A percentile compares a stretch with the other conserved stretches of the same genome.
Conservation (phyloP, 768 basidiomycete species). For the Boletus huronensis region DNA sequence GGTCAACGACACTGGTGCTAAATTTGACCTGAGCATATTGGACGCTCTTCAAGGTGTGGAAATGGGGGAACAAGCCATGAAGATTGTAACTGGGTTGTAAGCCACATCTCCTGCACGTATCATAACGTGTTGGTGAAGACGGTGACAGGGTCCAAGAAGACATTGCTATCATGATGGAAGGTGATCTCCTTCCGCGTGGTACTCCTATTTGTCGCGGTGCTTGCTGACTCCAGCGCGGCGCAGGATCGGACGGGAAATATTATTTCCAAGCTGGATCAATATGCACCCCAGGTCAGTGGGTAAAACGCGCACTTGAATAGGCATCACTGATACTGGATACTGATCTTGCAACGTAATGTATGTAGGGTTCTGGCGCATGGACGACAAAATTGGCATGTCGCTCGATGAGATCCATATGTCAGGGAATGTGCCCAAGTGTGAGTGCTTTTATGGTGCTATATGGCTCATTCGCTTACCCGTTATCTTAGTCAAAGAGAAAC, state of each 20-base stretch:
- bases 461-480: slow-evolving; percentile 4
- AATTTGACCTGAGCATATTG: slow-evolving; percentile 45
- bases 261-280: slow-evolving; percentile 76
- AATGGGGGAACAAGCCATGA: slow-evolving; percentile 51
- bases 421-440: slow-evolving; percentile 73
- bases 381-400: slow-evolving; percentile 71
- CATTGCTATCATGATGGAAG: slow-evolving; percentile 59
- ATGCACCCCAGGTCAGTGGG: slow-evolving; percentile 51
- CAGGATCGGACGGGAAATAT: slow-evolving; percentile 64
- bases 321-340: background rate
- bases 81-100: slow-evolving; percentile 58
- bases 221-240: slow-evolving; percentile 19
- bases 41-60: slow-evolving; percentile 17
- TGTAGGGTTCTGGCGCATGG: slow-evolving; percentile 71
- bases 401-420: slow-evolving; percentile 69
- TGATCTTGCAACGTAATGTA: slow-evolving; percentile 5
- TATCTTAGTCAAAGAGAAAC: slow-evolving; percentile 51
- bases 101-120: slow-evolving; percentile 24
- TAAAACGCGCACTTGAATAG: background rate
- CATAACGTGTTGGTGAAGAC: slow-evolving; percentile 4
- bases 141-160: slow-evolving; percentile 51
- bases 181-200: slow-evolving; percentile 26
- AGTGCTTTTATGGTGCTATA: slow-evolving; percentile 20
- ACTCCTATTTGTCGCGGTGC: slow-evolving; percentile 13
- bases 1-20: slow-evolving; percentile 45